Evolutionary conservation across 306 rosid species (phyloP).

Genomic region (Geum urbanum): DNA sequence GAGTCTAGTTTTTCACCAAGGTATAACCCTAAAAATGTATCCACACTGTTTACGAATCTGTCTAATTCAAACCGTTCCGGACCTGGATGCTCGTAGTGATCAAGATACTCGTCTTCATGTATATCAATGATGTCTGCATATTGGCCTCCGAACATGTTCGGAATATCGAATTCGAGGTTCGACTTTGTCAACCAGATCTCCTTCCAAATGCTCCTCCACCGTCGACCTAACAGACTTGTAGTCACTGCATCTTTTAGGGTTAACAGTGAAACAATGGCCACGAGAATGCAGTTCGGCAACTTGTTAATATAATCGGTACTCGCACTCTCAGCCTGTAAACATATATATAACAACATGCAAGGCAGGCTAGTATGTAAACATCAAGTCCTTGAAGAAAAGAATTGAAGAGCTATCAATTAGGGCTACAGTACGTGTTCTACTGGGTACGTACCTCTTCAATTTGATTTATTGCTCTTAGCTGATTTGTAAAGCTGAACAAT

Average conservation of each 20-base stretch:
- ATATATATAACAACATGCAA: no score
- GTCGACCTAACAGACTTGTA: not conserved
- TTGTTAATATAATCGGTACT: not conserved
- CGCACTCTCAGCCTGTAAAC: not conserved
- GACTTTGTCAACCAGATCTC: not conserved
- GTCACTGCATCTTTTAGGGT: conserved; percentile 1
- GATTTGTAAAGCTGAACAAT: no score
- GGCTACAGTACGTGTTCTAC: no score
- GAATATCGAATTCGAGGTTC: not conserved
- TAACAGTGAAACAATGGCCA: not conserved
- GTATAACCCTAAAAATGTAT: not conserved
- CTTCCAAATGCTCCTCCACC: not conserved
- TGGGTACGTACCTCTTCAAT: no score
- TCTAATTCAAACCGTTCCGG: not conserved
- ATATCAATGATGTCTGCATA: not conserved
- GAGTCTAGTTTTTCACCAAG: not conserved
- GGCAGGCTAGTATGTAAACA: no score
- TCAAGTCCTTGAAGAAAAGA: no score
- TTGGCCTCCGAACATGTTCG: not conserved
- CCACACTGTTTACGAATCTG: not conserved
- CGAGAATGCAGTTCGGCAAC: not conserved
- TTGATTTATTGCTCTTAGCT: no score
- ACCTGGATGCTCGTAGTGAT: not conserved
- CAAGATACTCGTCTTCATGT: not conserved
- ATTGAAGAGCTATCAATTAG: no score